Base-by-base conservation (phyloP, 139 green algal species). In the Coelastrella sp. region DNA sequence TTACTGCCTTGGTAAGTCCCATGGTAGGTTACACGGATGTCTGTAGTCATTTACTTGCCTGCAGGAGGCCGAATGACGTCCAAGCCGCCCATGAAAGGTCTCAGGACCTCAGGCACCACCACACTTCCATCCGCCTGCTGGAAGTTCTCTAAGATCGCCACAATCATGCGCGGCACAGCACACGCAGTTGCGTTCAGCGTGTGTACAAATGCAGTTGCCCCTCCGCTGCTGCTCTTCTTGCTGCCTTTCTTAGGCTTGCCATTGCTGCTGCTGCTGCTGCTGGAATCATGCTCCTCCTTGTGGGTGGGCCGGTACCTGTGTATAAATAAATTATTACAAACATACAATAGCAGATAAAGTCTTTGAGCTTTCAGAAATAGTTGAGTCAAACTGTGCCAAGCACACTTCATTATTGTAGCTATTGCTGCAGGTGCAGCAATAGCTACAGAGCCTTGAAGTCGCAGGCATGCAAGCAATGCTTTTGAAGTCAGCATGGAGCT, bases 131-230 rank as follows among this genome's bases (percentile, higher is more conserved):
- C 98, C 25, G 93, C 96, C 84, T 98, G 91, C 92, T 99, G 98
- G 91, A 97, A 98, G 90, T 98, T 99, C 93, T 99, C 98, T 24
- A 99, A 89, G 68, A 99, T 99, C 8, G 96, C 94, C 25, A 99
- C 95, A 82, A 99, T 98, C 95, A 99, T 97, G 57, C 98, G 95
- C 17, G 98, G 98, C 73, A 99, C 97, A 0, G 98, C 98, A 85
- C 96, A 98, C 14, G 97, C 98, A 9, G 98, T 99, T 0, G 96
- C 98, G 90, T 99, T 99, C 8, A 99, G 94, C 7, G 98, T 99
- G 92, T 99, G 98, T 82, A 97, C 96, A 93, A 98, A 99, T 83
- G 96, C 92, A 4, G 96, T 98, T 35, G 93, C 92, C 49, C 90
- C 92, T 70, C 92, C 87, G 27, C 82, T 61, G 61, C 73, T 65